A percentile compares a stretch with the other conserved stretches of the same genome.
Conservation (phyloP, 805 yeast species). For the Cyberlindnera samutprakarnensis region DNA sequence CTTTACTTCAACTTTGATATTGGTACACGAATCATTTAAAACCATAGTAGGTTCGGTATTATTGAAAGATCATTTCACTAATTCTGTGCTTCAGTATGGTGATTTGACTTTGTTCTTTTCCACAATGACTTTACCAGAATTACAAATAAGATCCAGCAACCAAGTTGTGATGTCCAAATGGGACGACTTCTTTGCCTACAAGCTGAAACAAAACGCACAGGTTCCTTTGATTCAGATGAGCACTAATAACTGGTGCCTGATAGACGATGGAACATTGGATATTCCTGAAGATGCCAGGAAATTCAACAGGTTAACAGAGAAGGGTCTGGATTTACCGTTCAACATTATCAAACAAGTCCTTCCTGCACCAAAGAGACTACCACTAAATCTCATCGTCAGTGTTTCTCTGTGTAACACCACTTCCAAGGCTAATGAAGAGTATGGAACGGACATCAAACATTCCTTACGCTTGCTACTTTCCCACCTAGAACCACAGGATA, state of each 20-base stretch:
- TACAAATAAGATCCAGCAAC: slow-evolving; percentile 27
- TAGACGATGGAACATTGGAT: slow-evolving; percentile 21
- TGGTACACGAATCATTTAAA: slow-evolving; percentile 18
- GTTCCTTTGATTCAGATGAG: slow-evolving; percentile 40
- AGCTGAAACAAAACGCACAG: slow-evolving; percentile 4
- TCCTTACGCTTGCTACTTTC: slow-evolving; percentile 23
- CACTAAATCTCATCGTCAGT: slow-evolving; percentile 35
- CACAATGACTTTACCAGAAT: slow-evolving; percentile 37
- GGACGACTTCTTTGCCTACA: slow-evolving; percentile 24
- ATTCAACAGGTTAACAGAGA: slow-evolving; percentile 29
- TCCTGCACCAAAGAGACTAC: slow-evolving; percentile 32
- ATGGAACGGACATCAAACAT: slow-evolving; percentile 19
- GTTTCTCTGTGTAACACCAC: slow-evolving; percentile 32
- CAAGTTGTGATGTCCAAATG: slow-evolving; percentile 33
- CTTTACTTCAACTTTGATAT: slow-evolving; percentile 25
- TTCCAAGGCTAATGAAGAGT: slow-evolving; percentile 23
- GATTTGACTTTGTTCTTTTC: slow-evolving; percentile 30
- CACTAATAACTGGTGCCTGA: slow-evolving; percentile 40
- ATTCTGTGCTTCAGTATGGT: slow-evolving; percentile 21
- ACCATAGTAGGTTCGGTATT: slow-evolving; percentile 35
- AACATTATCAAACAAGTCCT: slow-evolving; percentile 29
- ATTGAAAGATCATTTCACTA: slow-evolving; percentile 28
- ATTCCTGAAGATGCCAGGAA: slow-evolving; percentile 34
- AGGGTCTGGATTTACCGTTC: slow-evolving; percentile 36
- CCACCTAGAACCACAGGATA: slow-evolving; percentile 29